These are phyloP conservation scores for Porodaedalea pini DNA, from an alignment of 1,284 basidiomycete species.

Conservation along the genomic window DNA sequence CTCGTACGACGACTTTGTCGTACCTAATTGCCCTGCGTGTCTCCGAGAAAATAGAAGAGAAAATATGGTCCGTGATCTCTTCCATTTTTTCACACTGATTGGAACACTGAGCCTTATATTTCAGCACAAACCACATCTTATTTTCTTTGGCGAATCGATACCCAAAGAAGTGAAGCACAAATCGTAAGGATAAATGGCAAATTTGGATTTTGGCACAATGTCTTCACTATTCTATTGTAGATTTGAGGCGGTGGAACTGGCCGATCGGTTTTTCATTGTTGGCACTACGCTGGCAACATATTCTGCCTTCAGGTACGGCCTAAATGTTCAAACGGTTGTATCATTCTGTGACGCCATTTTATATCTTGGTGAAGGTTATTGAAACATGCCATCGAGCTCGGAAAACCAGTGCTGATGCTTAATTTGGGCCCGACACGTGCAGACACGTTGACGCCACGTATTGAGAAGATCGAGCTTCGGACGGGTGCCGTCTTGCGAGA, in stretches of 20 bases:
- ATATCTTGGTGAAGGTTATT: slow-evolving; percentile 50
- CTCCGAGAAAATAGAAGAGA: slow-evolving; percentile 49
- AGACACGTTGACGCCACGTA: slow-evolving; percentile 54
- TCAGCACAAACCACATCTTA: slow-evolving; percentile 78
- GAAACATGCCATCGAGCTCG: slow-evolving; percentile 70
- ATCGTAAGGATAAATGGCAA: slow-evolving; percentile 62
- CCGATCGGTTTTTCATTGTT: slow-evolving; percentile 71
- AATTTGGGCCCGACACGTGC: slow-evolving; percentile 86
- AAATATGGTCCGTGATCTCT: slow-evolving; percentile 42
- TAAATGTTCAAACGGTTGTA: neutral
- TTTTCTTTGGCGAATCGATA: slow-evolving; percentile 90
- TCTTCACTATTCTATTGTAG: slow-evolving; percentile 35
- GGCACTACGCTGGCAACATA: slow-evolving; percentile 91
- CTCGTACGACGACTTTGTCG: slow-evolving; percentile 71
- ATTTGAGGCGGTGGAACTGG: slow-evolving; percentile 54
- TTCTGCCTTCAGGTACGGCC: slow-evolving; percentile 74
- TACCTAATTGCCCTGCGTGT: slow-evolving; percentile 74
- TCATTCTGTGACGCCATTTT: slow-evolving; percentile 1
- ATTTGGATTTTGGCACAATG: too few species aligned
- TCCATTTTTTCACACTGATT: neutral
- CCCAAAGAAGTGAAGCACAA: slow-evolving; percentile 54
- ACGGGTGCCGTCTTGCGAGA: slow-evolving; percentile 68
- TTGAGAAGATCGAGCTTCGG: slow-evolving; percentile 75
- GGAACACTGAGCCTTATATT: too few species aligned
- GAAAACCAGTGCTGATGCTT: slow-evolving; percentile 76